Percentiles rank a stretch among this genome's conserved stretches.
Conservation (phyloP, 2,329 filamentous ascomycete species). For the Calonectria fujianensis region DNA sequence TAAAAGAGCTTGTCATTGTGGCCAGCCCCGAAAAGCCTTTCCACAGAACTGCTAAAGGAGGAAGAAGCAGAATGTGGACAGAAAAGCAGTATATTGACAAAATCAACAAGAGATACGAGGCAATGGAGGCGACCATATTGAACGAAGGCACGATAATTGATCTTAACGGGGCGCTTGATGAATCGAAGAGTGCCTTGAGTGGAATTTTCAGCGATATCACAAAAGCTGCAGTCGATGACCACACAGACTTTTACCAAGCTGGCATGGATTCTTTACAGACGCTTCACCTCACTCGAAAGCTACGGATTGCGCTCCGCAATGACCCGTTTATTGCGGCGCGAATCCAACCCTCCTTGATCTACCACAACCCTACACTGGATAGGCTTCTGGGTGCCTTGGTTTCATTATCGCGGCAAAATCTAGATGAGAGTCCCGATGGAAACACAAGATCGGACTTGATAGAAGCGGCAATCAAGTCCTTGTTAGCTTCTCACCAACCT, state of each 20-base stretch:
- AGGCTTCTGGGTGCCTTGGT: not conserved
- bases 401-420: not conserved
- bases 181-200: not conserved
- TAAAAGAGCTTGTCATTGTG: slow-evolving; percentile 3
- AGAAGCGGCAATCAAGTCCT: not conserved
- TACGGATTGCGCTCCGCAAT: not conserved
- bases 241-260: slow-evolving; percentile 2
- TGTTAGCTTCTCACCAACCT: not conserved
- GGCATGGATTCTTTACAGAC: slow-evolving; percentile 22
- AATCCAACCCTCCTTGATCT: slow-evolving; percentile 9
- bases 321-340: not conserved
- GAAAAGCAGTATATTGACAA: not conserved
- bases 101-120: not conserved
- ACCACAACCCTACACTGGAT: not conserved
- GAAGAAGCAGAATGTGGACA: slow-evolving; percentile 22
- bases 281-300: not conserved
- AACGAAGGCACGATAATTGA: not conserved
- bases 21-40: slow-evolving; percentile 12
- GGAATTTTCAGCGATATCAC: not conserved
- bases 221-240: not conserved
- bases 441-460: not conserved
- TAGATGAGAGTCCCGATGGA: too few relatives aligned
- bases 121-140: not conserved
- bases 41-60: slow-evolving; percentile 18
- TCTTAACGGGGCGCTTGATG: not conserved